Percentiles rank a stretch among this genome's conserved stretches.
These are phyloP conservation scores for Flaveria linearis DNA, from an alignment of 129 eudicot genomes.

Conservation along the genomic window DNA sequence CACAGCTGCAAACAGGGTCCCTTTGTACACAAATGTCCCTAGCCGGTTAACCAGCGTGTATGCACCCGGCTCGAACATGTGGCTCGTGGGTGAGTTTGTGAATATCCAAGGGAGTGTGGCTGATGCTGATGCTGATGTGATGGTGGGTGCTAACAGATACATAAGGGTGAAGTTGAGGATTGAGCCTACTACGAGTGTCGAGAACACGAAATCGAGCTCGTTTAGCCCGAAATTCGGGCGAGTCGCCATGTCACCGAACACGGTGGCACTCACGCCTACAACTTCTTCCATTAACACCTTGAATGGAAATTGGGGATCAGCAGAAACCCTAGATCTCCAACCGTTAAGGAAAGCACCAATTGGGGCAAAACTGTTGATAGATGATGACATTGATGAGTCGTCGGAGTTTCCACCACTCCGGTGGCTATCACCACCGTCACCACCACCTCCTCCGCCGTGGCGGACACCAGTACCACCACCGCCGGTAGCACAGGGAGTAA, in stretches of 20 bases:
- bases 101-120: conserved; percentile 56
- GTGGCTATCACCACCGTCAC: conserved; percentile 11
- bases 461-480: conserved; percentile 21
- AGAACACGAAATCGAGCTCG: conserved; percentile 88
- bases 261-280: conserved; percentile 50
- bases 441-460: conserved; percentile 16
- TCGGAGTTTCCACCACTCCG: conserved; percentile 45
- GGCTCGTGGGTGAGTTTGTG: conserved; percentile 71
- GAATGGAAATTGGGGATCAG: conserved; percentile 44
- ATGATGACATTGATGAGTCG: not conserved
- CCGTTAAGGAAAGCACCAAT: conserved; percentile 40
- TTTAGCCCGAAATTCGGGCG: conserved; percentile 93
- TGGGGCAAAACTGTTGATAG: conserved; percentile 26
- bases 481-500: conserved; percentile 15
- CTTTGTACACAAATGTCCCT: conserved; percentile 82
- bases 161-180: conserved; percentile 71
- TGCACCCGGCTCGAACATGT: conserved; percentile 88
- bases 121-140: conserved; percentile 37
- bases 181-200: conserved; percentile 85
- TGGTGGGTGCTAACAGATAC: conserved; percentile 83
- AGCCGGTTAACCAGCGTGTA: conserved; percentile 51
- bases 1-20: conserved; percentile 67
- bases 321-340: conserved; percentile 42
- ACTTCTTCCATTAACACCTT: conserved; percentile 45
- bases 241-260: conserved; percentile 83